phyloP scores from a whole-genome alignment of 768 basidiomycete species.

The Saitozyma sp. region DNA sequence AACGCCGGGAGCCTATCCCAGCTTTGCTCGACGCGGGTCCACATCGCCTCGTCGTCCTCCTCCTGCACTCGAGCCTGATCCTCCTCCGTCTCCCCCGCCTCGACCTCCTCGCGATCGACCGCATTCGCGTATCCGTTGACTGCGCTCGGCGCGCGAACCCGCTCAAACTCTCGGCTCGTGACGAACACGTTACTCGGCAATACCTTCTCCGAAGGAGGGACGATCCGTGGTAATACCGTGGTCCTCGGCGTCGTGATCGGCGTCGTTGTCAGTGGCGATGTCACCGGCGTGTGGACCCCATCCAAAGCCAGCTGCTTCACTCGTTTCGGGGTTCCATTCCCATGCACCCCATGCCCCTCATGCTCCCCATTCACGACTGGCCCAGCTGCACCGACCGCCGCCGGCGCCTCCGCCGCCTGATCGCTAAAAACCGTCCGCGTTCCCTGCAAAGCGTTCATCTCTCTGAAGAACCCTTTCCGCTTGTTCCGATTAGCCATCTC shows the following conservation, averaged over 20 bases:
- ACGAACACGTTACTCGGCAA: constrained; percentile 29
- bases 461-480: constrained; percentile 40
- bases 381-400: too few relatives aligned
- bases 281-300: too few relatives aligned
- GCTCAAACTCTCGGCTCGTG: constrained; percentile 4
- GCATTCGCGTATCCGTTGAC: too few relatives aligned
- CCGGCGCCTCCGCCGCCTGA: not conserved
- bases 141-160: not conserved
- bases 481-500: constrained; percentile 40
- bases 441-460: constrained; percentile 26
- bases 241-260: not conserved
- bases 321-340: not conserved
- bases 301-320: too few relatives aligned
- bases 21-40: too few relatives aligned
- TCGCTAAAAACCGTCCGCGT: constrained; percentile 29
- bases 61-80: too few relatives aligned
- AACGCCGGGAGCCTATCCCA: too few relatives aligned
- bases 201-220: constrained; percentile 29
- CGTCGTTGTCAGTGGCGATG: not conserved
- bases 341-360: too few relatives aligned
- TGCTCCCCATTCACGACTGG: too few relatives aligned
- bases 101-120: too few relatives aligned
- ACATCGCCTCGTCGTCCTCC: too few relatives aligned
- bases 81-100: too few relatives aligned
- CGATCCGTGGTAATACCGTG: constrained; percentile 2